These are phyloP conservation scores for Dinochytrium kinnereticum DNA, from an alignment of 371 early-diverging fungal genomes.

Conservation along the genomic window DNA sequence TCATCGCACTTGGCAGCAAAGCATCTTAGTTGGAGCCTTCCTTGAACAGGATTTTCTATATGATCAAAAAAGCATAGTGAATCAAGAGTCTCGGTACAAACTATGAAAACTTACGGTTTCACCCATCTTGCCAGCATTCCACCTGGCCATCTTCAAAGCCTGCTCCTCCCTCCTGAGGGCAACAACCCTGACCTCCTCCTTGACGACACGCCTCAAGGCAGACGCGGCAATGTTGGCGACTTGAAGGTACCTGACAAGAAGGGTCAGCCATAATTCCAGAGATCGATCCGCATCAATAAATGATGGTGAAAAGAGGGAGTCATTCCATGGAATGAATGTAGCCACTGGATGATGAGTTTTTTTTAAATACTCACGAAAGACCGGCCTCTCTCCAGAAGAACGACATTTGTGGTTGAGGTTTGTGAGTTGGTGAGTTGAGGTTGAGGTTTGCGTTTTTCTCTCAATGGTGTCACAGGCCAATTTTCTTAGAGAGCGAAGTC, in stretches of 20 bases:
- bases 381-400: constrained; percentile 55
- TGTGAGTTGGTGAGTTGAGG: background rate
- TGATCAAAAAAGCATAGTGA: background rate
- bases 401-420: constrained; percentile 32
- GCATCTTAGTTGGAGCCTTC: background rate
- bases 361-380: constrained; percentile 38
- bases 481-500: too few relatives aligned
- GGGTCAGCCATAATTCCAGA: background rate
- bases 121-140: constrained; percentile 77
- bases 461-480: too few relatives aligned
- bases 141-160: constrained; percentile 77
- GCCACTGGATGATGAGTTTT: too few relatives aligned
- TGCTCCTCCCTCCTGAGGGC: constrained; percentile 80
- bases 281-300: too few relatives aligned
- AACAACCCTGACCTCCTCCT: constrained; percentile 71
- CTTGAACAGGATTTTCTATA: background rate
- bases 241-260: constrained; percentile 76
- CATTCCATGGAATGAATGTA: background rate
- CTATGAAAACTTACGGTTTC: constrained; percentile 46
- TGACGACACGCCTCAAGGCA: constrained; percentile 83
- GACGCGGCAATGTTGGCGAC: constrained; percentile 85
- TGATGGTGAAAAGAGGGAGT: background rate
- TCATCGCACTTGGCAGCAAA: too few relatives aligned
- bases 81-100: background rate
- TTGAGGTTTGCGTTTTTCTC: too few relatives aligned